Evolutionary conservation across 495 filamentous ascomycete species (phyloP).

Genomic region (Neurospora intermedia): DNA sequence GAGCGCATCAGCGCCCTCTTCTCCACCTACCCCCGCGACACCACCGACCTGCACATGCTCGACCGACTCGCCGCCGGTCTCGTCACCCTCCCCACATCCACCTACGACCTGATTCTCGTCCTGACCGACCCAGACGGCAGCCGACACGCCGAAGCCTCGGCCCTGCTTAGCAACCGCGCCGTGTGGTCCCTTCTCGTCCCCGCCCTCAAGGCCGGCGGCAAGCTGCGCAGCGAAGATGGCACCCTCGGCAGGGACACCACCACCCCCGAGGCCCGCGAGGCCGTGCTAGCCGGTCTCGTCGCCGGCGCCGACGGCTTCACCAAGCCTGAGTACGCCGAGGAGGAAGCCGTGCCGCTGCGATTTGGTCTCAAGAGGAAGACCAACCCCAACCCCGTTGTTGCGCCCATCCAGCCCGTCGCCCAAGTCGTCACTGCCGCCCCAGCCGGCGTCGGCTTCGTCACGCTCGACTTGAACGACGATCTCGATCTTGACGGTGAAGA

Average conservation of each 20-base stretch:
- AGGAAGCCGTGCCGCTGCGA: conserved; percentile 59
- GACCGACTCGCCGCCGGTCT: conserved; percentile 82
- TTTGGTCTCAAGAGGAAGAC: conserved; percentile 58
- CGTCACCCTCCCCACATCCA: conserved; percentile 60
- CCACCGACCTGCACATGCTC: conserved; percentile 94
- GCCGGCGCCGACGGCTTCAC: conserved; percentile 49
- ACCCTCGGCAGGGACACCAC: conserved; percentile 36
- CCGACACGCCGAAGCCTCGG: conserved; percentile 44
- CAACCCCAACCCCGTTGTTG: conserved; percentile 10
- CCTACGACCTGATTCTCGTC: conserved; percentile 80
- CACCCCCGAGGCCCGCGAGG: conserved; percentile 48
- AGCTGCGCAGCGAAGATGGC: conserved; percentile 59
- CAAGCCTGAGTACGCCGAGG: conserved; percentile 58
- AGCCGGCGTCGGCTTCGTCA: conserved; percentile 57
- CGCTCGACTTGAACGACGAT: conserved; percentile 52
- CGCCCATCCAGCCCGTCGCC: conserved; percentile 22
- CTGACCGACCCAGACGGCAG: conserved; percentile 63
- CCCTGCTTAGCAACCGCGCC: conserved; percentile 49
- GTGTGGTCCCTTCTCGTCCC: conserved; percentile 57
- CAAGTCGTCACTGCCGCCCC: conserved; percentile 20
- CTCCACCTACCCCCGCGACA: conserved; percentile 46
- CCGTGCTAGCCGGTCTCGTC: conserved; percentile 73
- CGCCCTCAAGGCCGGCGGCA: conserved; percentile 60
- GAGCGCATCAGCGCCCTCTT: conserved; percentile 35
- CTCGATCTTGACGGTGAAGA: conserved; percentile 47